Evolutionary conservation across 306 rosid species (phyloP).

Genomic region (Fragaria vesca): DNA sequence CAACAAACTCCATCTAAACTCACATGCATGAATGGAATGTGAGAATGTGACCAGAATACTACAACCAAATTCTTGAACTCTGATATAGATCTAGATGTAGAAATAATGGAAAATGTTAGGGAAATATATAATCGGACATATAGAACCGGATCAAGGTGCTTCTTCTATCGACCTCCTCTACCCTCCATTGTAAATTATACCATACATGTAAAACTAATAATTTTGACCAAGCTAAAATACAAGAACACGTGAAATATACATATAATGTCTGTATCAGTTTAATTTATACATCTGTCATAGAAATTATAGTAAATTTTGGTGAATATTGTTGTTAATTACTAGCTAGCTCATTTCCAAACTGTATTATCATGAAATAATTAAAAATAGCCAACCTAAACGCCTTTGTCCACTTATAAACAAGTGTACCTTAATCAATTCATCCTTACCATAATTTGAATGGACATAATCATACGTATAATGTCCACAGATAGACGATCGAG

Average conservation of each 20-base stretch:
- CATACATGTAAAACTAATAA: not conserved
- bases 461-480: not conserved
- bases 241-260: not conserved
- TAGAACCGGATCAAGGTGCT: not conserved
- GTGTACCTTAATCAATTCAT: not conserved
- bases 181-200: not conserved
- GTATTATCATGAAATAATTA: not conserved
- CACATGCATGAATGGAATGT: not conserved
- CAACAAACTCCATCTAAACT: not conserved
- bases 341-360: not conserved
- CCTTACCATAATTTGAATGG: not conserved
- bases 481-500: not conserved
- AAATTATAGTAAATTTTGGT: not conserved
- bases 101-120: not conserved
- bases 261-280: not conserved
- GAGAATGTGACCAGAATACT: not conserved
- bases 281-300: not conserved
- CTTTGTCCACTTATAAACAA: not conserved
- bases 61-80: not conserved
- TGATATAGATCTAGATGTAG: not conserved
- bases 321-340: not conserved
- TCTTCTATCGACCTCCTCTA: not conserved
- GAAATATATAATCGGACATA: too few relatives aligned
- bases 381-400: not conserved
- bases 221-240: not conserved